phyloP scores from a whole-genome alignment of 169 alveolate species.

The Eimeria praecox region DNA sequence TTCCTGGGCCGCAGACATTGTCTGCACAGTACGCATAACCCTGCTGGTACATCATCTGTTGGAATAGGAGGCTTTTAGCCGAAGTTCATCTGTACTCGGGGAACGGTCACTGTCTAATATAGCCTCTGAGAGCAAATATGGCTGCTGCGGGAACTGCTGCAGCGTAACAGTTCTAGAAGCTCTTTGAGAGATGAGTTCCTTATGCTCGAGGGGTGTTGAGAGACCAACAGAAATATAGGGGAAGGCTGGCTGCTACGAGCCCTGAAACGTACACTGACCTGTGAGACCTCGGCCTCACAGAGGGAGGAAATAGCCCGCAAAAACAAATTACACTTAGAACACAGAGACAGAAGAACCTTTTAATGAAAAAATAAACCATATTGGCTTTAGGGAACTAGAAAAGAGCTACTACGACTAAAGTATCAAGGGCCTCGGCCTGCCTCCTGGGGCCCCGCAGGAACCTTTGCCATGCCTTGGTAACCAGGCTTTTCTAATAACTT shows the following conservation, averaged over 20 bases:
- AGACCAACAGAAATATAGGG: not conserved
- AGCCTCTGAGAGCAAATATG: not conserved
- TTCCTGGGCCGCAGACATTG: constrained; percentile 3
- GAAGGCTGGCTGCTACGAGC: not conserved
- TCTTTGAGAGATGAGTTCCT: not conserved
- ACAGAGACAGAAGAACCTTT: not conserved
- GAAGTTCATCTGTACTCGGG: not conserved
- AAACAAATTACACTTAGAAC: not conserved
- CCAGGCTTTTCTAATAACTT: not conserved
- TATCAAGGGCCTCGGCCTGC: not conserved
- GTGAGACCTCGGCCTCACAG: not conserved
- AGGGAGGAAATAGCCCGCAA: not conserved
- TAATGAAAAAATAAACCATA: not conserved
- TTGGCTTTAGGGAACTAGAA: not conserved
- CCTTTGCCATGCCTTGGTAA: not conserved
- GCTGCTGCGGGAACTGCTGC: not conserved
- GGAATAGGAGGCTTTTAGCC: not conserved
- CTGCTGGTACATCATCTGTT: not conserved
- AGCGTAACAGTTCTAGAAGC: not conserved
- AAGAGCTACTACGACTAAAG: not conserved
- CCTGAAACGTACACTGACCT: not conserved
- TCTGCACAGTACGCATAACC: not conserved
- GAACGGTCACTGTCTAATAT: not conserved
- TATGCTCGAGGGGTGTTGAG: not conserved
- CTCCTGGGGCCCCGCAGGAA: constrained; percentile 33